phyloP scores from a whole-genome alignment of 768 basidiomycete species.

The Serpula lacrymans region DNA sequence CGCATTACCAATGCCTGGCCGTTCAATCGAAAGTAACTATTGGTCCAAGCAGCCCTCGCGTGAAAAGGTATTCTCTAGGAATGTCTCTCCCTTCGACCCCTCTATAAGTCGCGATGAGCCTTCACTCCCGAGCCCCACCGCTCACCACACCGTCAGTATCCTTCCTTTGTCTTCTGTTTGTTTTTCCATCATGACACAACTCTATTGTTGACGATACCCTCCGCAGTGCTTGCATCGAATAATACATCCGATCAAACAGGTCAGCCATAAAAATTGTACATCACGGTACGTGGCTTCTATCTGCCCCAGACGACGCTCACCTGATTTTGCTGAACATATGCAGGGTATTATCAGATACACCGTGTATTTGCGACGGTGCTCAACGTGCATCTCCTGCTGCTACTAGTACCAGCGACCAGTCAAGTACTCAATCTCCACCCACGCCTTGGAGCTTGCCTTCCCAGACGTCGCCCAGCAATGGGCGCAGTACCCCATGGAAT shows the following conservation, averaged over 20 bases:
- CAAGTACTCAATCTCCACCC: conserved; percentile 46
- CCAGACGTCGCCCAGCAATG: conserved; percentile 25
- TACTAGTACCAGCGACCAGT: conserved; percentile 40
- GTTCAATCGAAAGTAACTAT: conserved; percentile 21
- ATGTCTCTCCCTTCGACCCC: conserved; percentile 34
- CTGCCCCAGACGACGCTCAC: conserved; percentile 7
- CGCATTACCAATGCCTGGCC: conserved; percentile 27
- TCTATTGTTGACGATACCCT: conserved; percentile 11
- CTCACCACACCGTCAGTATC: conserved; percentile 22
- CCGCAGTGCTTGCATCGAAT: conserved; percentile 24
- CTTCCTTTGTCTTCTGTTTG: conserved; percentile 7
- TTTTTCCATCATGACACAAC: conserved; percentile 1
- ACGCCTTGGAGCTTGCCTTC: conserved; percentile 38
- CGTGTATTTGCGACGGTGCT: conserved; percentile 24
- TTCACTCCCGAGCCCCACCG: conserved; percentile 22
- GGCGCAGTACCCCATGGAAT: conserved; percentile 23
- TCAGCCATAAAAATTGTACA: conserved; percentile 31
- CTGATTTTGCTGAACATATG: too few relatives aligned
- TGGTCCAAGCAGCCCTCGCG: conserved; percentile 33
- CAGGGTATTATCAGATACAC: too few relatives aligned
- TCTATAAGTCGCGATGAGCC: conserved; percentile 15
- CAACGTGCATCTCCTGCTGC: conserved; percentile 28
- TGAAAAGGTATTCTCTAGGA: conserved; percentile 32
- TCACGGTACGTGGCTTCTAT: conserved; percentile 23
- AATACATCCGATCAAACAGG: conserved; percentile 33